A percentile compares a stretch with the other conserved stretches of the same genome.
phyloP scores from a whole-genome alignment of 2,329 filamentous ascomycete genomes.

The Talaromyces sp. region DNA sequence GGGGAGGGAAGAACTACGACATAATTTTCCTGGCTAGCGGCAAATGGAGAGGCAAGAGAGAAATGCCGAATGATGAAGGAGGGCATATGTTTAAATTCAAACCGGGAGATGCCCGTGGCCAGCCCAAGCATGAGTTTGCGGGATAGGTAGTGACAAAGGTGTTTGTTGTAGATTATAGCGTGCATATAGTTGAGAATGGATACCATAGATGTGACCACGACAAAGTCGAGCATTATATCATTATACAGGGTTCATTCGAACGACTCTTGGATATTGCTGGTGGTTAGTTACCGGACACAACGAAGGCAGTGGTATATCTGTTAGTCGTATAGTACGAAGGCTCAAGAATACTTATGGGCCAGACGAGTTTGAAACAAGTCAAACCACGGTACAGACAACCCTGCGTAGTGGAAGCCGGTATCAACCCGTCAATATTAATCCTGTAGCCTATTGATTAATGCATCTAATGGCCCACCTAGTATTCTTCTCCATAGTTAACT shows the following conservation, averaged over 20 bases:
- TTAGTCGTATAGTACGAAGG: not conserved
- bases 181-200: not conserved
- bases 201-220: not conserved
- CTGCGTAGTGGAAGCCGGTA: not conserved
- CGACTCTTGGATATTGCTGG: not conserved
- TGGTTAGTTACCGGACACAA: too few relatives aligned
- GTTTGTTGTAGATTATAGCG: not conserved
- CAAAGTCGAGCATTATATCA: too few relatives aligned
- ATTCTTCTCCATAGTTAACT: too few relatives aligned
- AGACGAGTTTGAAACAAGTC: too few relatives aligned
- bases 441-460: not conserved
- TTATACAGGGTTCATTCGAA: too few relatives aligned
- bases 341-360: too few relatives aligned
- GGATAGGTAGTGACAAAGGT: conserved; percentile 11
- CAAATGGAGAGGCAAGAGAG: conserved; percentile 19
- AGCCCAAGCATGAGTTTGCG: conserved; percentile 31
- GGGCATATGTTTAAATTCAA: conserved; percentile 32
- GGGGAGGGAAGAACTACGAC: conserved; percentile 30
- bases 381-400: too few relatives aligned
- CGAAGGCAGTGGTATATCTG: not conserved
- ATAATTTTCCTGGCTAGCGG: conserved; percentile 30
- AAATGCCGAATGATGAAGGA: conserved; percentile 26
- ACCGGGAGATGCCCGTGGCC: conserved; percentile 20
- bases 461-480: not conserved
- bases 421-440: not conserved